Conservation (phyloP, 2,329 filamentous ascomycete species). For the Calonectria honghensis region DNA sequence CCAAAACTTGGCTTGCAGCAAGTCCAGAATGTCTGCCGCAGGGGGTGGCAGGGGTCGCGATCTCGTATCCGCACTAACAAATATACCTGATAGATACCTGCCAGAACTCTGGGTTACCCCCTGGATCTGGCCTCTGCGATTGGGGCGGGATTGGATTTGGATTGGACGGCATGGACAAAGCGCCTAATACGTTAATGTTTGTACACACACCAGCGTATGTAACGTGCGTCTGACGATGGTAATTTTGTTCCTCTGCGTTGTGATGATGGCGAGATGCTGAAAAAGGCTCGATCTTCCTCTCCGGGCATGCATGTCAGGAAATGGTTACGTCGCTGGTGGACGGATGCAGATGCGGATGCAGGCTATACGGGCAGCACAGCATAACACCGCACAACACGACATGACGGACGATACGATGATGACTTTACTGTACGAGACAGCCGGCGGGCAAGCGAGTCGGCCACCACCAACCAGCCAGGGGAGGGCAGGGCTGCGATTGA, state of each 20-base stretch:
- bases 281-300: constrained; percentile 3
- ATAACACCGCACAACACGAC: constrained; percentile 23
- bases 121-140: constrained; percentile 28
- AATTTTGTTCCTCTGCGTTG: constrained; percentile 6
- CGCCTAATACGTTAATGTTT: constrained; percentile 7
- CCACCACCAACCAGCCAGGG: not conserved
- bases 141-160: constrained; percentile 28
- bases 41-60: constrained; percentile 44
- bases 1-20: constrained; percentile 39
- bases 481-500: constrained; percentile 27
- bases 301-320: not conserved
- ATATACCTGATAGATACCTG: constrained; percentile 47
- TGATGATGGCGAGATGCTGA: constrained; percentile 2
- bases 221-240: constrained; percentile 25
- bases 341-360: constrained; percentile 4
- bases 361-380: not conserved
- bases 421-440: constrained; percentile 31
- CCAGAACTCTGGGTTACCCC: constrained; percentile 30
- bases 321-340: not conserved
- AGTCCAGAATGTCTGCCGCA: constrained; percentile 43
- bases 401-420: constrained; percentile 21
- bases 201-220: constrained; percentile 21
- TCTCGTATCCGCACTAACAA: constrained; percentile 58
- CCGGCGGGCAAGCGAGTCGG: constrained; percentile 33
- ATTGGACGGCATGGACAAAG: constrained; percentile 12